These are phyloP conservation scores for Caryopteris hybrid DNA, from an alignment of 305 asterid genomes.

Conservation along the genomic window DNA sequence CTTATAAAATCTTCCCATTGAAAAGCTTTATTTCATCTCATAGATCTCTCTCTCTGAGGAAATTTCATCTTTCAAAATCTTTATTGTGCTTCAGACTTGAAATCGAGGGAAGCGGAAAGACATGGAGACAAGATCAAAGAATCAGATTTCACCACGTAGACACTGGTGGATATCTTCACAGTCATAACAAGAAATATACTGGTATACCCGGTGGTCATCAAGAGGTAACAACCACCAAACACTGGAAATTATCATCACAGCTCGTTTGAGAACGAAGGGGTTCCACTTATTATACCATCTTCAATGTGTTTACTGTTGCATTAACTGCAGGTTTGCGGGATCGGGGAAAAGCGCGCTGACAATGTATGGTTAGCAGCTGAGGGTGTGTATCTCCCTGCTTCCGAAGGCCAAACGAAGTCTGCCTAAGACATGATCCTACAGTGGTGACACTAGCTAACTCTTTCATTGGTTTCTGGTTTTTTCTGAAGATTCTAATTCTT, in stretches of 20 bases:
- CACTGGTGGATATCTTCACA: slow-evolving; percentile 82
- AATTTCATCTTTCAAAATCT: neutral
- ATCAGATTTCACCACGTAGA: slow-evolving; percentile 75
- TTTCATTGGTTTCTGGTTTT: neutral
- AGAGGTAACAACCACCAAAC: slow-evolving; percentile 53
- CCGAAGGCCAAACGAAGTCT: slow-evolving; percentile 49
- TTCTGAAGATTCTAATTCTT: neutral
- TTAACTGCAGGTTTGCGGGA: slow-evolving; percentile 70
- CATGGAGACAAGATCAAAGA: slow-evolving; percentile 94
- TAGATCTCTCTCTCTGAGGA: neutral
- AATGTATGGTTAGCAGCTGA: slow-evolving; percentile 90
- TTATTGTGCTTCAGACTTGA: slow-evolving; percentile 22
- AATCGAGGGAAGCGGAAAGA: slow-evolving; percentile 50
- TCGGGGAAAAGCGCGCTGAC: slow-evolving; percentile 66
- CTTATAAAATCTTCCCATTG: neutral
- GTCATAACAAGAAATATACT: slow-evolving; percentile 86
- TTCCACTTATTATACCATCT: neutral
- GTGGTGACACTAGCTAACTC: neutral
- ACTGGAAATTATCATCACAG: neutral
- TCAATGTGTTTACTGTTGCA: neutral
- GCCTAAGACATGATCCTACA: neutral
- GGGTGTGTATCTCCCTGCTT: slow-evolving; percentile 71
- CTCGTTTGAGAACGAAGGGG: neutral
- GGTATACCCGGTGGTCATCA: slow-evolving; percentile 94
- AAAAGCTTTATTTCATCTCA: neutral